A percentile compares a stretch with the other conserved stretches of the same genome.
These are phyloP conservation scores for Nasturtium officinale DNA, from an alignment of 345 rosid genomes.

Conservation along the genomic window DNA sequence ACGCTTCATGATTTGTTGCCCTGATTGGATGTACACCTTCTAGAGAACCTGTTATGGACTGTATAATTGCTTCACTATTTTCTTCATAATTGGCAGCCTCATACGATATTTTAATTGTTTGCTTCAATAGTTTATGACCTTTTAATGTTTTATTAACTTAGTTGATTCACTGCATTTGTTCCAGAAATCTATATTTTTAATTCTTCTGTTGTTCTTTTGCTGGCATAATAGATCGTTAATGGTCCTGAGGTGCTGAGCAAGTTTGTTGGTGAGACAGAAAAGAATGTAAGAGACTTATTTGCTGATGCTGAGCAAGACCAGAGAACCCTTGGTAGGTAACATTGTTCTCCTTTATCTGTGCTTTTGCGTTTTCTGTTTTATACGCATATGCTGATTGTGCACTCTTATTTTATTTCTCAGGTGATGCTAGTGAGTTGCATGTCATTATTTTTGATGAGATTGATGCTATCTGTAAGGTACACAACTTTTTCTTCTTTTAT, in stretches of 20 bases:
- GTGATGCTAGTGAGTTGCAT: slow-evolving; percentile 95
- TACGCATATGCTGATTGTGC: slow-evolving; percentile 20
- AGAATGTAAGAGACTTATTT: slow-evolving; percentile 90
- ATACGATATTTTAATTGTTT: not conserved
- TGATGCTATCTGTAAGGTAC: slow-evolving; percentile 99
- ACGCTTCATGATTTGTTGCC: not conserved
- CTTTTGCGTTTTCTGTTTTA: slow-evolving; percentile 21
- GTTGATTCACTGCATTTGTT: slow-evolving; percentile 22
- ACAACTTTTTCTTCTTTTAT: slow-evolving; percentile 1
- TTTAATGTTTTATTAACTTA: not conserved
- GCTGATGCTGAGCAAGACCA: slow-evolving; percentile 99
- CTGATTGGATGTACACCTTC: slow-evolving; percentile 8
- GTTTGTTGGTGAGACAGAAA: slow-evolving; percentile 99
- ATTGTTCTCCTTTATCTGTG: slow-evolving; percentile 22
- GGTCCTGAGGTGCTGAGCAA: slow-evolving; percentile 98
- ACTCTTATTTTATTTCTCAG: slow-evolving; percentile 51
- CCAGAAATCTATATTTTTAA: slow-evolving; percentile 13
- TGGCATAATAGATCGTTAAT: slow-evolving; percentile 73
- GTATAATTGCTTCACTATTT: not conserved
- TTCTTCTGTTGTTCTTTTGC: slow-evolving; percentile 30
- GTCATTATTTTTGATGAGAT: slow-evolving; percentile 98
- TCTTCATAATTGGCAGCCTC: slow-evolving; percentile 16
- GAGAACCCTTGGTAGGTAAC: slow-evolving; percentile 64
- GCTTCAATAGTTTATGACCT: not conserved
- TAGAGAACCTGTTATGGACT: not conserved